Evolutionary conservation across 2,329 filamentous ascomycete genomes (phyloP), one percentile per base, ranked within the genome.

Genomic region (Incumbomyces lentus): DNA sequence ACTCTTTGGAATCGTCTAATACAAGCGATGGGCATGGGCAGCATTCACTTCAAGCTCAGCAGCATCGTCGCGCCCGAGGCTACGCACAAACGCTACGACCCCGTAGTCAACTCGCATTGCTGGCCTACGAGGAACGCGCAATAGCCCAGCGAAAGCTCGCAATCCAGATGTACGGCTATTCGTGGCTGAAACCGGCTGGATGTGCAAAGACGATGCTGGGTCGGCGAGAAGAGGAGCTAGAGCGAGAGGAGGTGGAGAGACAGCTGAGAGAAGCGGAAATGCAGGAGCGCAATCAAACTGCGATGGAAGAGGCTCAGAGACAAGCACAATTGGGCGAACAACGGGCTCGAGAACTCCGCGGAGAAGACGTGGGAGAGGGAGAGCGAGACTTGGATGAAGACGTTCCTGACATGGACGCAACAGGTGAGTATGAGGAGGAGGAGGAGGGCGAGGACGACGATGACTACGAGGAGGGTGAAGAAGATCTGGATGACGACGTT

Each of bases 181-280:
- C 77, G 37, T 98, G 92, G 92, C 81, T 98, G 47, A 85, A 84
- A 49, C 92, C 92, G 0, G 88, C 87, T 0, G 92, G 90, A 6
- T 75, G 95, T 46, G 64, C 79, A 48, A 98, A 96, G 72, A 95
- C 90, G 1, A 78, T 95, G 49, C 82, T 93, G 61, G 88, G 93
- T 52, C 78, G 88, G 67, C 82, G 84, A 35, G 92, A 98, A 66
- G 92, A 98, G 68, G 80, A 82, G 55, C 78, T 84, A 10, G 92
- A 98, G 69, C 77, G 85, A 46, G 83, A 90, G 61, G 92, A 98
- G 64, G 78, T 82, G 42, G 75, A 84, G 61, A 84, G 89, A 59
- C 72, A 90, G 33, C 82, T 84, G 50, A 73, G 83, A 60, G 86
- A 92, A 60, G 72, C 88, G 16, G 84, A 83, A 17, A 79, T 86